Evolutionary conservation across 306 rosid genomes (phyloP), one percentile per base, ranked within the genome.

Genomic region (Citrullus colocynthis): DNA sequence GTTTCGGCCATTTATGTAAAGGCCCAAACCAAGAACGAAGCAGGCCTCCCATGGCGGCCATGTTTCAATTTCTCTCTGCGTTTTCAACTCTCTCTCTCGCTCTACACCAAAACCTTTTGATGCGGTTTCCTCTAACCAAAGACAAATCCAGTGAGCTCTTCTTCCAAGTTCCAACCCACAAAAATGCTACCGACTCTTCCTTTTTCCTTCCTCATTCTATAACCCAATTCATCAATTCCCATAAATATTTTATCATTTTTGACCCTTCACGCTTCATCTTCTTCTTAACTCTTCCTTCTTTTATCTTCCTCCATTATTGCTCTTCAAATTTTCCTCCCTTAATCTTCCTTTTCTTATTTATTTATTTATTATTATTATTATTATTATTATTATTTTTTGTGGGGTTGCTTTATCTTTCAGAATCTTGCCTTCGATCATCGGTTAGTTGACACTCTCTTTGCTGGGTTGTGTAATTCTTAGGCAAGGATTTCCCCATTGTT

Each of bases 341-440:
- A 5, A 2, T 18, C n/a, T 39, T 18, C 73, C 30, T 37, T 4
- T 4, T n/a, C 28, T 49, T 21, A 1, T 13, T n/a, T 24, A 24
- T 24, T 24, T 24, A 24, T 24, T 24, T 24, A 24, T 24, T 24
- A 24, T 24, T 24, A 24, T 24, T 24, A 24, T 24, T 24, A 24
- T 24, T 24, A 24, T 24, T 24, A 24, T 24, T 24, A 24, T 24
- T 20, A 6, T 42, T 34, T 2, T 12, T 21, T 49, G 3, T 49
- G 76, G 76, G 76, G 18, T 72, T 72, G 76, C 39, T 30, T 72
- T 52, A 28, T 72, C 9, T 72, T 72, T 30, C 5, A 30, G 77
- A 73, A 24, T 73, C 77, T 73, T 32, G 77, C 77, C 77, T 73
- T 73, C 44, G 59, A 73, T 73, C 77, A 73, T 73, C 77, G 77